phyloP scores from a whole-genome alignment of 805 yeast genomes.

The Jamesozyma lodderae region DNA sequence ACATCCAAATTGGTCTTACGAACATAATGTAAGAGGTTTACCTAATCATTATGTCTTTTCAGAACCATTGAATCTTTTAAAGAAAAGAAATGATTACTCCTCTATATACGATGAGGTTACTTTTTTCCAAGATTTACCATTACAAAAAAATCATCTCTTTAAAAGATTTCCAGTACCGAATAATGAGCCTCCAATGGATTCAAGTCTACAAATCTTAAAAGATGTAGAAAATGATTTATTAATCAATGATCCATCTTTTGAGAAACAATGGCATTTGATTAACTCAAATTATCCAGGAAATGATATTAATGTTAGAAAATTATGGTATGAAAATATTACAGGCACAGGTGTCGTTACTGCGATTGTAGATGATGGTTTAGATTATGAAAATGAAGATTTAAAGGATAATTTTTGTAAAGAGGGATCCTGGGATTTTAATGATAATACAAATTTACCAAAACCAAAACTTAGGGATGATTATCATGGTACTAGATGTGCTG shows the following conservation, averaged over 20 bases:
- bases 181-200: conserved; percentile 38
- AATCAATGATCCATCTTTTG: conserved; percentile 78
- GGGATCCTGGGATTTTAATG: conserved; percentile 94
- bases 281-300: conserved; percentile 66
- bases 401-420: conserved; percentile 54
- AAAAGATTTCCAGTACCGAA: conserved; percentile 56
- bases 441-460: conserved; percentile 60
- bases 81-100: conserved; percentile 11
- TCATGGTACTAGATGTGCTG: conserved; percentile 97
- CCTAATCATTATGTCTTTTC: conserved; percentile 64
- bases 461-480: conserved; percentile 76
- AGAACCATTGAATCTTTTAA: conserved; percentile 20
- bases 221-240: conserved; percentile 43
- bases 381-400: conserved; percentile 69
- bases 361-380: conserved; percentile 90
- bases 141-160: conserved; percentile 35
- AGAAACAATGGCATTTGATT: conserved; percentile 84
- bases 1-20: conserved; percentile 45
- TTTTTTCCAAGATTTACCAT: conserved; percentile 48
- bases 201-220: conserved; percentile 39
- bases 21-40: conserved; percentile 54
- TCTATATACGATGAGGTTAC: conserved; percentile 12
- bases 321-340: conserved; percentile 75
- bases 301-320: conserved; percentile 78
- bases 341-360: conserved; percentile 82